phyloP scores from a whole-genome alignment of 805 yeast species.

The Scheffersomyces stipitis region DNA sequence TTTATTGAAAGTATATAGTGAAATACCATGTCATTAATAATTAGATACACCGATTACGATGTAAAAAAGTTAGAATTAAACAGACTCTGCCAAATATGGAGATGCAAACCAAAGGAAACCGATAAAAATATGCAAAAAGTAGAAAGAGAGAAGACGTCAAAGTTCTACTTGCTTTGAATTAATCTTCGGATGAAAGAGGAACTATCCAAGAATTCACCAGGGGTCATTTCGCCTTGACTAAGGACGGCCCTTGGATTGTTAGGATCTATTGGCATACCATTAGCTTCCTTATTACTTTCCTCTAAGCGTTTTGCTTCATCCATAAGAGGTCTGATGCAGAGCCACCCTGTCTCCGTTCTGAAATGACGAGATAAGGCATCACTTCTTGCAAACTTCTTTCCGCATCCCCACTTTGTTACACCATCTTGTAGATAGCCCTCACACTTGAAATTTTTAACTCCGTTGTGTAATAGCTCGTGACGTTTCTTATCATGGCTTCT shows the following conservation, averaged over 20 bases:
- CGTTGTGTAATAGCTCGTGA: slow-evolving; percentile 74
- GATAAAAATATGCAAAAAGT: too few relatives aligned
- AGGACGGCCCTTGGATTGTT: too few relatives aligned
- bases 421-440: slow-evolving; percentile 61
- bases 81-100: too few relatives aligned
- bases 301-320: slow-evolving; percentile 50
- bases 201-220: slow-evolving; percentile 12
- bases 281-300: slow-evolving; percentile 1
- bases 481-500: slow-evolving; percentile 75
- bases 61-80: too few relatives aligned
- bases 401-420: slow-evolving; percentile 70
- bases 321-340: slow-evolving; percentile 64
- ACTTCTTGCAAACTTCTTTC: slow-evolving; percentile 69
- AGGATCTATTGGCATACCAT: too few relatives aligned
- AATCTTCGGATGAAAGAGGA: slow-evolving; percentile 16
- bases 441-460: slow-evolving; percentile 68
- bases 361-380: slow-evolving; percentile 79
- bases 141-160: too few relatives aligned
- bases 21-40: too few relatives aligned
- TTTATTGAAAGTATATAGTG: too few relatives aligned
- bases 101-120: too few relatives aligned
- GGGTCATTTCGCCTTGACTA: background rate
- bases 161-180: slow-evolving; percentile 7
- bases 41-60: too few relatives aligned
- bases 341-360: slow-evolving; percentile 71